Conservation (phyloP, 1,139 yeast species). For the Taphrina flavorubra region DNA sequence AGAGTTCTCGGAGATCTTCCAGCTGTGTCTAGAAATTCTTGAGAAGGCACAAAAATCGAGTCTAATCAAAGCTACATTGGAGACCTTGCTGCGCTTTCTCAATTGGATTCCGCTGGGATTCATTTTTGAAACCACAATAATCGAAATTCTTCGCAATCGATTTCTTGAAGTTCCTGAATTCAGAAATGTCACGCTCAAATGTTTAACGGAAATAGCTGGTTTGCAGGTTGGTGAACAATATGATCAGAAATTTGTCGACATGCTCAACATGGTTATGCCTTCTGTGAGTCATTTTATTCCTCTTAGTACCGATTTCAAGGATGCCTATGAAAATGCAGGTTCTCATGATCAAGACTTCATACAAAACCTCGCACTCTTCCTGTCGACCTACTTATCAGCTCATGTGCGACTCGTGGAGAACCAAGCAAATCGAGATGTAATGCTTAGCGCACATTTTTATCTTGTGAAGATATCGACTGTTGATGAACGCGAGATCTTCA, state of each 20-base stretch:
- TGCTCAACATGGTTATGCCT: conserved; percentile 77
- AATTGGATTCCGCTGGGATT: conserved; percentile 94
- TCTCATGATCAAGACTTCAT: conserved; percentile 90
- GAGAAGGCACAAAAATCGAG: conserved; percentile 86
- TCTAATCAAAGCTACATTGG: conserved; percentile 80
- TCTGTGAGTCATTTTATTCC: conserved; percentile 77
- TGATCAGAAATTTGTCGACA: conserved; percentile 69
- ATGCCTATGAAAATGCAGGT: conserved; percentile 74
- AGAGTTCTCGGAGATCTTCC: conserved; percentile 91
- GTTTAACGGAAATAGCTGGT: conserved; percentile 86
- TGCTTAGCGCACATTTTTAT: conserved; percentile 76
- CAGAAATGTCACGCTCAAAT: conserved; percentile 82
- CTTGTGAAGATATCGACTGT: conserved; percentile 83
- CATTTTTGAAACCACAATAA: conserved; percentile 83
- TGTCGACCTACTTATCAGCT: conserved; percentile 79
- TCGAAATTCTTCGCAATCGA: conserved; percentile 69
- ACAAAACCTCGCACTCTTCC: conserved; percentile 92
- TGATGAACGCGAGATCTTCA: conserved; percentile 94
- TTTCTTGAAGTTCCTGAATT: conserved; percentile 81
- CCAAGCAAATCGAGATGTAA: conserved; percentile 64
- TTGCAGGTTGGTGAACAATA: conserved; percentile 65
- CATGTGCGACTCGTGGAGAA: conserved; percentile 78
- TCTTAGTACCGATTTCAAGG: conserved; percentile 63
- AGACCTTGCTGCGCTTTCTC: conserved; percentile 79
- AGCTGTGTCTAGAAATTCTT: conserved; percentile 87